Percentiles rank a stretch among this genome's conserved stretches.
Conservation (phyloP, 805 yeast species). For the Wickerhamiella slavikovae region DNA sequence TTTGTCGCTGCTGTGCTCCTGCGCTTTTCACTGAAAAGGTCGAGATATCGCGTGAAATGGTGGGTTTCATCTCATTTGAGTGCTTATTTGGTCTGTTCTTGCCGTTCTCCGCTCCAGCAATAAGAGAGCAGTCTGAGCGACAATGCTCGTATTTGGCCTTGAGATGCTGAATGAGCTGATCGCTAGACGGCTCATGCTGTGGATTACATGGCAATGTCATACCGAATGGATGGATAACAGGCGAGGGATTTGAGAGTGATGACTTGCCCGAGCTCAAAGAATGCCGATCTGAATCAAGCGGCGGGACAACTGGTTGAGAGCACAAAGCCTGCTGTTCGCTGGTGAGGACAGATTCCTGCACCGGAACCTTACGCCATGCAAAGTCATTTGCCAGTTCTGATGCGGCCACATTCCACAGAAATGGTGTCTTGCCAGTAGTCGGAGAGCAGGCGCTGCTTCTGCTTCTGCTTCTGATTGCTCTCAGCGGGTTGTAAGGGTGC, state of each 20-base stretch:
- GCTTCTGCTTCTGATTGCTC: slow-evolving; percentile 53
- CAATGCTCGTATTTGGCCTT: slow-evolving; percentile 8
- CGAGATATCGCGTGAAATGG: no score
- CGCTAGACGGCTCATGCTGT: neutral
- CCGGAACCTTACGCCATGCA: slow-evolving; percentile 4
- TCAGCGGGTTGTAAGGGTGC: slow-evolving; percentile 54
- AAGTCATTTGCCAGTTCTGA: slow-evolving; percentile 12
- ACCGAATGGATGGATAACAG: neutral
- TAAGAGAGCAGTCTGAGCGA: no score
- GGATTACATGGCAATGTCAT: neutral
- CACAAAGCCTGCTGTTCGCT: no score
- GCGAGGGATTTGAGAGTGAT: neutral
- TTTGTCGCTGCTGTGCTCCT: no score
- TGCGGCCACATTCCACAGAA: slow-evolving; percentile 11
- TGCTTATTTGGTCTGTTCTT: no score
- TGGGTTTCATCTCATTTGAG: no score
- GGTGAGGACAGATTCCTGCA: neutral
- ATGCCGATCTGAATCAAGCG: neutral
- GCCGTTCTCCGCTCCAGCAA: no score
- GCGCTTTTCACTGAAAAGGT: no score
- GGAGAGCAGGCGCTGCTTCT: slow-evolving; percentile 1
- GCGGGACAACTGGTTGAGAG: neutral
- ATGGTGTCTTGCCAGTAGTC: slow-evolving; percentile 4
- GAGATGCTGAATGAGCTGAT: slow-evolving; percentile 10
- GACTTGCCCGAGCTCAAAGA: neutral